Base-by-base conservation (phyloP, 345 rosid species). In the Carallia pectinifolia region DNA sequence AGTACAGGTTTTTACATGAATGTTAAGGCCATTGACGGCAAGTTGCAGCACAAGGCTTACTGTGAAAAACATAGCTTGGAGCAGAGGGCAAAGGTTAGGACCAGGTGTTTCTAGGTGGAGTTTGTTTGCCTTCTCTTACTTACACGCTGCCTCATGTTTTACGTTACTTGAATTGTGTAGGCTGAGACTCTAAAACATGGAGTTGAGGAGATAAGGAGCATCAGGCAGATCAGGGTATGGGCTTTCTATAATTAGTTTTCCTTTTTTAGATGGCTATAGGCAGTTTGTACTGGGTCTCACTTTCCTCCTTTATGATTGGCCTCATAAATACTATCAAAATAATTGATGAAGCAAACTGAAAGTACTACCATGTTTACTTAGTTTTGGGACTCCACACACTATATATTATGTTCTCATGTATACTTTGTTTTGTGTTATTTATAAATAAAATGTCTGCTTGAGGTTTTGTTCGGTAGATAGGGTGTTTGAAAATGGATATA, bases 61-160 rank as follows among this genome's bases (percentile, higher is more conserved):
- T 95, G 99, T 65, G 96, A 81, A 83, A 90, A 82, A 69, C 99
- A 95, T 74, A 87, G 97, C 74, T 63, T 83, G 74, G 99, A 95
- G 77, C 99, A 89, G 84, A 90, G 85, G 78, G 84, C 86, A 65
- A 95, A 90, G 96, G 98, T 89, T 68, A 44, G 65, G 62, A 71
- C 67, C 60, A 31, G 7, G 62, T 65, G 12, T 69, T 58, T 67
- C 30, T 44, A 44, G 23, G 6, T 23, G 23, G 6, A 30, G 44
- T 10, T 16, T 69, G 66, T 56, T 7, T 6, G 39, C 10, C 33
- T 73, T 19, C 62, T 12, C 8, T 16, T 9, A 18, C 53, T 31
- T 68, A 44, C 15, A 31, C 65, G 6, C 71, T 63, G 23, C 40
- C 19, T 68, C 50, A 15, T 44, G 50, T 62, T 56, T 66, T 56